These are phyloP conservation scores for Noccaea bulbosa DNA, from an alignment of 345 rosid genomes.

Conservation along the genomic window DNA sequence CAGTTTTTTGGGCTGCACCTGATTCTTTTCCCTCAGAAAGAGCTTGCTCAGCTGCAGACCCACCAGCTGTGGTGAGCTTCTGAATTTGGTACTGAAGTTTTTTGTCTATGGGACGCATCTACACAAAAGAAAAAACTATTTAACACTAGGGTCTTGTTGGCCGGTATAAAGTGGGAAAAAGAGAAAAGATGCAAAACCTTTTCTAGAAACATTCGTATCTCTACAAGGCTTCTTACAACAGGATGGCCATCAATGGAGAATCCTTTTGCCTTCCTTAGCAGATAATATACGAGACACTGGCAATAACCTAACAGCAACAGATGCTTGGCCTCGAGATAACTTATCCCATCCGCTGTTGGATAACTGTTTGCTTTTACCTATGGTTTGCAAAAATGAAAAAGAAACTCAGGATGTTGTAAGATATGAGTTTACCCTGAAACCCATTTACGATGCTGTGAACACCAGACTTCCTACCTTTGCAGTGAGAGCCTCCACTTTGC, in stretches of 20 bases:
- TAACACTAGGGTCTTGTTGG: conserved; percentile 5
- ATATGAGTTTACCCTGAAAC: conserved; percentile 2
- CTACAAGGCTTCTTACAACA: conserved; percentile 78
- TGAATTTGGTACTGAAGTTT: conserved; percentile 89
- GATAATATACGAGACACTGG: conserved; percentile 77
- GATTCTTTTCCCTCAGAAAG: conserved; percentile 46
- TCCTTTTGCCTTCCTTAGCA: conserved; percentile 84
- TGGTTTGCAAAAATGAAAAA: neutral
- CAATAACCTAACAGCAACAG: conserved; percentile 81
- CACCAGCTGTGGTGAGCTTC: conserved; percentile 64
- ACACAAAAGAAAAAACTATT: conserved; percentile 24
- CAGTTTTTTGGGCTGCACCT: conserved; percentile 50
- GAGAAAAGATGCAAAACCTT: conserved; percentile 58
- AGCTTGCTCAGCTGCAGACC: conserved; percentile 42
- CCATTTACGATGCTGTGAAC: neutral
- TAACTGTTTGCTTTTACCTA: conserved; percentile 77
- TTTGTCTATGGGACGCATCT: conserved; percentile 91
- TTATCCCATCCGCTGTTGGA: conserved; percentile 81
- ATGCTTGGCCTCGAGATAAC: conserved; percentile 91
- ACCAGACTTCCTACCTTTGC: conserved; percentile 53
- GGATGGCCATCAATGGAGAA: conserved; percentile 79
- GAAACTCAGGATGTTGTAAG: conserved; percentile 4
- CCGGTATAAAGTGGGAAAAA: neutral
- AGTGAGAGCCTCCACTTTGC: conserved; percentile 74
- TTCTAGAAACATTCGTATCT: conserved; percentile 83